A percentile compares a stretch with the other conserved stretches of the same genome.
These are phyloP conservation scores for Dendrobium chrysotoxum DNA, from an alignment of 106 monocot species.

Conservation along the genomic window DNA sequence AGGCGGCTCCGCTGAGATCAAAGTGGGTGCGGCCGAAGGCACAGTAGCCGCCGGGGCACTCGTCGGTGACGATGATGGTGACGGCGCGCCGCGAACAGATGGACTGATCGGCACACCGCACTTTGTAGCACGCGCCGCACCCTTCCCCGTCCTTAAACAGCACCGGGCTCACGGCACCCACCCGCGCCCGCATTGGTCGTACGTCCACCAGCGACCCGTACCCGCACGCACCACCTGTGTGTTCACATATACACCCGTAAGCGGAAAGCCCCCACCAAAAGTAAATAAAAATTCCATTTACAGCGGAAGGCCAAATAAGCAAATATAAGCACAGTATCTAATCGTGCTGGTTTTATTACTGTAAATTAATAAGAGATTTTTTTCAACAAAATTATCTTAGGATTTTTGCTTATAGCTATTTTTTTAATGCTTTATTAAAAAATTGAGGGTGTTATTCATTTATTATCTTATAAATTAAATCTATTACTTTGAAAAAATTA, in stretches of 20 bases:
- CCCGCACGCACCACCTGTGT: conserved; percentile 86
- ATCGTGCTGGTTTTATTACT: no score
- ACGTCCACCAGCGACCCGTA: conserved; percentile 95
- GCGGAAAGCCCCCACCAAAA: not conserved
- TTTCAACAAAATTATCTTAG: no score
- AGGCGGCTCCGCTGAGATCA: conserved; percentile 91
- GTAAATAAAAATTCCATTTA: not conserved
- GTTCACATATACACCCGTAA: not conserved
- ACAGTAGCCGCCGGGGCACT: conserved; percentile 93
- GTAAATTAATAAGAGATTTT: no score
- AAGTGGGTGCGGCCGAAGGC: conserved; percentile 70
- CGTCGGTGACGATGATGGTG: conserved; percentile 86
- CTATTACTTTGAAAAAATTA: no score
- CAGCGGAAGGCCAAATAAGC: no score
- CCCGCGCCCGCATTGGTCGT: conserved; percentile 59
- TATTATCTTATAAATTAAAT: no score
- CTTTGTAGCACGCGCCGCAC: conserved; percentile 96
- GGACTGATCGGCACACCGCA: conserved; percentile 50
- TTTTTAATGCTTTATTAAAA: not conserved
- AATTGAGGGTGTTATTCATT: not conserved
- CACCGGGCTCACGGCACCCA: conserved; percentile 89
- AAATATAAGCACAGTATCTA: no score
- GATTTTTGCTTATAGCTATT: no score
- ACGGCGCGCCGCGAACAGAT: conserved; percentile 79
- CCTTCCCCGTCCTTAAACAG: conserved; percentile 84